Evolutionary conservation across 192 early-diverging fungal species (phyloP).

Genomic region (Coemansia sp.): DNA sequence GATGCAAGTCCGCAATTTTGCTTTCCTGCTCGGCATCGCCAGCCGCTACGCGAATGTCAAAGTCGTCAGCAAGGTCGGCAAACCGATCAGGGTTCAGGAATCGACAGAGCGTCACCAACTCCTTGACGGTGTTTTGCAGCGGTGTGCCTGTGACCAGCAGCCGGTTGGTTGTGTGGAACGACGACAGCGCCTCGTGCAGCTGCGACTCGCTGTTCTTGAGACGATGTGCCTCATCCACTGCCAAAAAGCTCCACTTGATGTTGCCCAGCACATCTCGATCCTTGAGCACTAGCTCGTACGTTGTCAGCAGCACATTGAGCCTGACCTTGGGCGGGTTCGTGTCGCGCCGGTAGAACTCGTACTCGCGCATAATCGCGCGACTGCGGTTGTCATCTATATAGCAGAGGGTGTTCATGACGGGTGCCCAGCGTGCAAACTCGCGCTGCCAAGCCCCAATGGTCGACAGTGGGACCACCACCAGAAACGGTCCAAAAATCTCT

Average conservation of each 20-base stretch:
- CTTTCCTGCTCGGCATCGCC: slow-evolving; percentile 68
- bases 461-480: slow-evolving; percentile 95
- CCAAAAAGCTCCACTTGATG: slow-evolving; percentile 90
- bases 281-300: slow-evolving; percentile 91
- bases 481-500: slow-evolving; percentile 85
- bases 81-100: slow-evolving; percentile 94
- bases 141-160: slow-evolving; percentile 97
- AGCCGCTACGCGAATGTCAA: slow-evolving; percentile 58
- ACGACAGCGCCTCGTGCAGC: slow-evolving; percentile 85
- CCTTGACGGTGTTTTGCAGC: slow-evolving; percentile 96
- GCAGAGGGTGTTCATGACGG: slow-evolving; percentile 83
- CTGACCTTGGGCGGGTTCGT: slow-evolving; percentile 54
- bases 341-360: slow-evolving; percentile 78
- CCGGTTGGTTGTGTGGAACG: slow-evolving; percentile 84
- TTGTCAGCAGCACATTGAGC: slow-evolving; percentile 93
- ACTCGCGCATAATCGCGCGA: slow-evolving; percentile 84
- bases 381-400: slow-evolving; percentile 84
- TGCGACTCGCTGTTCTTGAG: slow-evolving; percentile 94
- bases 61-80: slow-evolving; percentile 72
- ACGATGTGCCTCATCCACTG: slow-evolving; percentile 97
- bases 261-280: slow-evolving; percentile 74
- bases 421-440: slow-evolving; percentile 96
- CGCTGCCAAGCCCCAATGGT: slow-evolving; percentile 92
- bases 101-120: slow-evolving; percentile 82
- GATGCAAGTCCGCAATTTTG: slow-evolving; percentile 84